Conservation (phyloP, 805 yeast genomes). For the Wickerhamiella siamensis region DNA sequence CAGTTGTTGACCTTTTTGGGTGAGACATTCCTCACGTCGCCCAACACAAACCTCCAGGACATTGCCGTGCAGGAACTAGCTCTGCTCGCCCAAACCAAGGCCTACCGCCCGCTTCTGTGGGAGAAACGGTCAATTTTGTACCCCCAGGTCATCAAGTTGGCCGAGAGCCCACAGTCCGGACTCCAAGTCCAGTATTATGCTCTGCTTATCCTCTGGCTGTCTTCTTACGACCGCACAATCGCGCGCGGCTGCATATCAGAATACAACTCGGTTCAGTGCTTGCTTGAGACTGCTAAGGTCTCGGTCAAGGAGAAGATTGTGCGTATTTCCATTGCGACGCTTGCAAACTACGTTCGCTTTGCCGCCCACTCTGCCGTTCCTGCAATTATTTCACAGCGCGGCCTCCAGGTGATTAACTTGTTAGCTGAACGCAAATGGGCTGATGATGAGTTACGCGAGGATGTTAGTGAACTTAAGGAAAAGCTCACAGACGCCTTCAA, state of each 20-base stretch:
- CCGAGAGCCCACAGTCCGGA: constrained; percentile 29
- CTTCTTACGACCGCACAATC: constrained; percentile 53
- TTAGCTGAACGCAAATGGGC: constrained; percentile 84
- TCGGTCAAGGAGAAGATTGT: constrained; percentile 88
- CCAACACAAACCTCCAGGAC: constrained; percentile 39
- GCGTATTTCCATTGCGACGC: constrained; percentile 63
- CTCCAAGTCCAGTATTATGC: constrained; percentile 76
- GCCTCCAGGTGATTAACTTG: constrained; percentile 50
- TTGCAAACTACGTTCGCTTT: constrained; percentile 28
- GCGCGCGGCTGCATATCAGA: constrained; percentile 35
- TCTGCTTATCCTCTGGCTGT: constrained; percentile 68
- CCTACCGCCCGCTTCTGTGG: constrained; percentile 42
- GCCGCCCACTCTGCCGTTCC: constrained; percentile 38
- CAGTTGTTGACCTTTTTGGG: constrained; percentile 23
- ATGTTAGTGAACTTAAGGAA: constrained; percentile 43
- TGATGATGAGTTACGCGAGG: constrained; percentile 76
- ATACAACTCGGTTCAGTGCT: constrained; percentile 36
- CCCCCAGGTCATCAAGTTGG: constrained; percentile 36
- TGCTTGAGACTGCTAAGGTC: constrained; percentile 45
- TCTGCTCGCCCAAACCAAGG: constrained; percentile 41
- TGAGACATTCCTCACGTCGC: constrained; percentile 23
- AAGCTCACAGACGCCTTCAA: constrained; percentile 59
- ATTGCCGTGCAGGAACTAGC: constrained; percentile 52
- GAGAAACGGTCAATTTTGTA: constrained; percentile 29
- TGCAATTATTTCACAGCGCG: constrained; percentile 58